Percentiles rank a stretch among this genome's conserved stretches.
Evolutionary conservation across 2,329 filamentous ascomycete genomes (phyloP).

Genomic region (Diplocarpon rosae): DNA sequence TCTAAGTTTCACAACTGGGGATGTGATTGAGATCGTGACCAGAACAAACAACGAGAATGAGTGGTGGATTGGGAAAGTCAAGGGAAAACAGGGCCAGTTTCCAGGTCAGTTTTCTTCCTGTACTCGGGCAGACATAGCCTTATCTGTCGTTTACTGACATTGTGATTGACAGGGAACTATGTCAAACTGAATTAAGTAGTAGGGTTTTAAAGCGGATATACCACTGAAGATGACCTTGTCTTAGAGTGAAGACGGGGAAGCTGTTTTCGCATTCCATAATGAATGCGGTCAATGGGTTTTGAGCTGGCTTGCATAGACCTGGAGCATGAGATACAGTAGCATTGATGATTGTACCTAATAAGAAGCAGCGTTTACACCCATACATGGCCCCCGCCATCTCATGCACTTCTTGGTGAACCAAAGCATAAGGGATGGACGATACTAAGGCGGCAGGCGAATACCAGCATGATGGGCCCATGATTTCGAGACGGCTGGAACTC

Average conservation of each 20-base stretch:
- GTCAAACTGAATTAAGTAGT: slow-evolving; percentile 31
- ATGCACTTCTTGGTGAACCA: not conserved
- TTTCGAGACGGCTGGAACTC: too few species aligned
- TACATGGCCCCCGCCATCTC: not conserved
- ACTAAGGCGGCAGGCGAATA: slow-evolving; percentile 18
- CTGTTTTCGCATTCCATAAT: not conserved
- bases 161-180: slow-evolving; percentile 36
- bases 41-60: slow-evolving; percentile 88
- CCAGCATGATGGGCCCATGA: too few species aligned
- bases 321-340: slow-evolving; percentile 2
- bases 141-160: slow-evolving; percentile 11
- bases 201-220: slow-evolving; percentile 3
- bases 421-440: slow-evolving; percentile 7
- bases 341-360: slow-evolving; percentile 7
- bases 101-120: slow-evolving; percentile 53
- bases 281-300: slow-evolving; percentile 3
- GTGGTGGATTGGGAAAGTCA: slow-evolving; percentile 84
- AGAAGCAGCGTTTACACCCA: not conserved
- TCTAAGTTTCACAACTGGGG: slow-evolving; percentile 78
- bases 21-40: slow-evolving; percentile 77
- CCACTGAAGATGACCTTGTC: not conserved
- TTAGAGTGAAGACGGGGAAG: not conserved
- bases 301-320: slow-evolving; percentile 4
- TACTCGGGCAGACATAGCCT: not conserved
- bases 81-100: slow-evolving; percentile 80